Base-by-base conservation (phyloP, 805 yeast species). In the Candida peoriensis region DNA sequence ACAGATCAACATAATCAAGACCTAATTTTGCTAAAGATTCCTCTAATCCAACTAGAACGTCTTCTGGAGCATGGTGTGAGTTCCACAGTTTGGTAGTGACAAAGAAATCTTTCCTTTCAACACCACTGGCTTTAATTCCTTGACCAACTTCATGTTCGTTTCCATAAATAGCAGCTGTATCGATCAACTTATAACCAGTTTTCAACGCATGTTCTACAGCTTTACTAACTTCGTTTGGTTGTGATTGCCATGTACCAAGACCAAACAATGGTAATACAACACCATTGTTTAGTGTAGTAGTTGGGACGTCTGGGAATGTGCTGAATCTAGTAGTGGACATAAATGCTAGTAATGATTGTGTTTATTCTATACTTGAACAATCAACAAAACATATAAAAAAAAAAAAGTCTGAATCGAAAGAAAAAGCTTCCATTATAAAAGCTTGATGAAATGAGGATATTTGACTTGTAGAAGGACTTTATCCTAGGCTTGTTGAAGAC, bases 1-100 rank as follows among this genome's bases (percentile, higher is more conserved):
- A 78, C 39, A 85, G 63, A 55, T 86, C 95, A 35, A 86, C 81
- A 51, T 86, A 86, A 34, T 81, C 90, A 46, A 83, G 54, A 1
- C 78, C 78, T 42, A 85, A 64, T 50, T 78, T 75, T 46, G 68
- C 48, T 50, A 85, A 64, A 7, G 89, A 79, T 32, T 60, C 63
- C 9, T 75, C 69, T 27, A 84, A 58, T 9, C 81, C 82, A 16
- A 53, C 61, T 24, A 52, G 72, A 9, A 78, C 78, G 28, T 59
- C 52, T 46, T 68, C 66, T 11, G 41, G 48, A 38, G 43, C 50
- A n/a, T n/a, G n/a, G n/a, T n/a, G 84, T 12, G 74, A 61, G 39
- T 68, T 62, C 78, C 81, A 74, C 39, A 83, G 63, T 54, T 83
- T 83, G 38, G 90, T 82, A 46, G 88, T 81, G 46, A 83, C 63